Conservation (phyloP, 352 stramenopile species). For the Phytophthora citrophthora region DNA sequence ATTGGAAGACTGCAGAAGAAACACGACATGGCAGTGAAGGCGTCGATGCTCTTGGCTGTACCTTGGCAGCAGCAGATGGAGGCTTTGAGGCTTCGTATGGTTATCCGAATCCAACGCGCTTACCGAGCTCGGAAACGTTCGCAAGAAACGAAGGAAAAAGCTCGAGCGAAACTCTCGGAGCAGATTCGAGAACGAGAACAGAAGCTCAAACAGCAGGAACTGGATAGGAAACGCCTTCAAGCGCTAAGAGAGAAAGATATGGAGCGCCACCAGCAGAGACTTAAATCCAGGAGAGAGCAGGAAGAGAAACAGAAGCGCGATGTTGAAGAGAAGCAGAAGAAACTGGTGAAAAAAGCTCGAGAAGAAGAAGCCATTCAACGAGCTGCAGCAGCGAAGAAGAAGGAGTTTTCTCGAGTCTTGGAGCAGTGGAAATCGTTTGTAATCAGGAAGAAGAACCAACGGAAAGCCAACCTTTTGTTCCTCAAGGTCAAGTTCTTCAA, state of each 20-base stretch:
- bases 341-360: slow-evolving; percentile 53
- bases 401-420: slow-evolving; percentile 33
- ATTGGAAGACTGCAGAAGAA: slow-evolving; percentile 61
- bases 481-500: slow-evolving; percentile 67
- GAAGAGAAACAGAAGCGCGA: slow-evolving; percentile 48
- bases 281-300: slow-evolving; percentile 58
- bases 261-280: slow-evolving; percentile 58
- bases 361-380: slow-evolving; percentile 56
- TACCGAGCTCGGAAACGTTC: slow-evolving; percentile 57
- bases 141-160: slow-evolving; percentile 50
- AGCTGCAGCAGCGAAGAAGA: slow-evolving; percentile 29
- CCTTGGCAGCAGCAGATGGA: slow-evolving; percentile 81
- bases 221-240: slow-evolving; percentile 67
- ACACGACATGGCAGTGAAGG: slow-evolving; percentile 65
- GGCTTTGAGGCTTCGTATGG: slow-evolving; percentile 67
- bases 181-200: slow-evolving; percentile 60
- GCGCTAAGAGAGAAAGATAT: slow-evolving; percentile 61
- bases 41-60: slow-evolving; percentile 52
- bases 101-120: slow-evolving; percentile 73
- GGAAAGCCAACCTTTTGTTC: slow-evolving; percentile 62
- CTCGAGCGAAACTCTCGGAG: slow-evolving; percentile 53
- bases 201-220: slow-evolving; percentile 50
- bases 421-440: slow-evolving; percentile 48
- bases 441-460: slow-evolving; percentile 38
- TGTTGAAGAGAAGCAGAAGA: slow-evolving; percentile 50